These are phyloP conservation scores for Rhododendron kiyosumense DNA, from an alignment of 148 eudicot species.

Conservation along the genomic window DNA sequence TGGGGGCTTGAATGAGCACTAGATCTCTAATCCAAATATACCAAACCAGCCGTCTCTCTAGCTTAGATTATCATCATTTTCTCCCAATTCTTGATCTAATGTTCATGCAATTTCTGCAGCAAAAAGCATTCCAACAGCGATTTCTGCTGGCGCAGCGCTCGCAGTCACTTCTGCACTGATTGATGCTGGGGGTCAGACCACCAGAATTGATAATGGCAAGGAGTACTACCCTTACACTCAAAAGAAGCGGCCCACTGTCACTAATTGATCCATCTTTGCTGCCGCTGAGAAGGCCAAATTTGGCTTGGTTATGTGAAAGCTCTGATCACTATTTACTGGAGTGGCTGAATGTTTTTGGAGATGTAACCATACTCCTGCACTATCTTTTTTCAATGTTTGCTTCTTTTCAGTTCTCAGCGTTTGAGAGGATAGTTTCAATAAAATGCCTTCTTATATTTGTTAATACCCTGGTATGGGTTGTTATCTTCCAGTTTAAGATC, in stretches of 20 bases:
- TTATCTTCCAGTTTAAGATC: background rate
- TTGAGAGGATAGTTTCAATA: background rate
- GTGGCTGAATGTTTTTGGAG: slow-evolving; percentile 14
- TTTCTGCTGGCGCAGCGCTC: slow-evolving; percentile 81
- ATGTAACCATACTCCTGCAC: slow-evolving; percentile 9
- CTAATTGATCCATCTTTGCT: slow-evolving; percentile 21
- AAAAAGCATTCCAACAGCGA: slow-evolving; percentile 65
- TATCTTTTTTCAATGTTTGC: background rate
- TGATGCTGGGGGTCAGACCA: slow-evolving; percentile 75
- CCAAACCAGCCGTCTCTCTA: background rate
- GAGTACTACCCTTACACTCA: slow-evolving; percentile 58
- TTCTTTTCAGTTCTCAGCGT: slow-evolving; percentile 3
- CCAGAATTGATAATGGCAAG: slow-evolving; percentile 52
- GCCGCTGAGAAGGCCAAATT: slow-evolving; percentile 12
- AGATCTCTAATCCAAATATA: background rate
- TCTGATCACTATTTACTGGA: background rate
- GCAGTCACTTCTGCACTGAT: slow-evolving; percentile 77
- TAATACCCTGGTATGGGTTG: background rate
- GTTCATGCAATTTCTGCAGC: slow-evolving; percentile 30
- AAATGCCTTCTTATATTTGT: background rate
- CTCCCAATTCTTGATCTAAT: background rate
- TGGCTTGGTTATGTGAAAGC: background rate
- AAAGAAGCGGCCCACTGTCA: slow-evolving; percentile 58
- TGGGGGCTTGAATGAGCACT: background rate
- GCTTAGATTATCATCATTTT: background rate